Base-by-base conservation (phyloP, 2,329 filamentous ascomycete species). In the Stemphylium lycopersici region DNA sequence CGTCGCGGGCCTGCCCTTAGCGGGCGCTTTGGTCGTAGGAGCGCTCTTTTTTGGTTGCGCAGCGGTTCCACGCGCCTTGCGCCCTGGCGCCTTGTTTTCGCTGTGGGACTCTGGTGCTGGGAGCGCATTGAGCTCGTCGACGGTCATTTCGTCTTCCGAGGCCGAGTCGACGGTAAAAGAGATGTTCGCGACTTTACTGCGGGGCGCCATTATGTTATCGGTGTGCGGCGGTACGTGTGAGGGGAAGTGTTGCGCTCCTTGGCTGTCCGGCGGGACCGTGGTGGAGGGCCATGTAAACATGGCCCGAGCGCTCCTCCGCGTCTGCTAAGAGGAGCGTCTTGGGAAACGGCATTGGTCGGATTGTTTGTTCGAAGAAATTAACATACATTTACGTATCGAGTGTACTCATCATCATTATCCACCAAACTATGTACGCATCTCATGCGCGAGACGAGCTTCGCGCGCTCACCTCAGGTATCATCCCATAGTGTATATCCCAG, bases 141-240 rank as follows among this genome's bases (percentile, higher is more conserved):
- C 54, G 6, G 69, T 68, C 62, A 76, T 70, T 58, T 78, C 75
- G 61, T 78, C 75, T 56, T 76, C 76, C 22, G 76, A 77, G 38
- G 65, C 71, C n/a, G 73, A 72, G 41, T 77, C 74, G 34, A 77
- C 68, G 37, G 74, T 75, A 46, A 72, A 71, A 38, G 76, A 76
- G 7, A 77, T 63, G 37, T 73, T 74, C 12, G 65, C 65, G 49
- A 66, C 46, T 18, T 67, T 64, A 22, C 44, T 68, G 26, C 72
- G 68, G 42, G 70, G 72, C 56, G 72, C 63, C 74, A 76, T 76
- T 3, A 15, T 37, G 48, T 43, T 20, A 16, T 52, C 18, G 32
- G 15, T 32, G 18, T 24, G 31, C 16, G 3, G 46, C 36, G 22
- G 13, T 18, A 37, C 26, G 24, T n/a, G 32, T 18, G 20, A 38